Evolutionary conservation across 345 rosid genomes (phyloP), one percentile per base, ranked within the genome.

Genomic region (Ceriops decandra): DNA sequence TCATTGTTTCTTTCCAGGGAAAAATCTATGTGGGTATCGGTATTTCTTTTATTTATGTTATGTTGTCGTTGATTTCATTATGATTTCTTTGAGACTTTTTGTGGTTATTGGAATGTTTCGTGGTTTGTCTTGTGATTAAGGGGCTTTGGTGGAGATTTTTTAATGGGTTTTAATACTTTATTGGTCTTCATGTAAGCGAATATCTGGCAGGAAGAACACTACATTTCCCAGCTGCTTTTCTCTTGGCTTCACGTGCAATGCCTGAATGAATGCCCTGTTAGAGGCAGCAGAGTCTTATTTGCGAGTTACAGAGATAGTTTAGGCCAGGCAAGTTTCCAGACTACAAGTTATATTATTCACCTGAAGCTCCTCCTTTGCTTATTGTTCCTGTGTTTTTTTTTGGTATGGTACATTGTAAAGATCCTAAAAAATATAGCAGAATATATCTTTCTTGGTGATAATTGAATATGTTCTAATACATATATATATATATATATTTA

Each of bases 271-370:
- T 32, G 52, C 62, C 67, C 68, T 52, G 49, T 36, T 42, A 60
- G 77, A 53, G 77, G 72, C 56, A 73, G 77, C 68, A 73, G 72
- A 67, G 72, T 62, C 62, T 62, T 73, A 11, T 73, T 73, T 54
- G 68, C 64, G 15, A 73, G 72, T 67, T 73, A 73, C 36, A 30
- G 68, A 33, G 59, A 73, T 38, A 30, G 68, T 42, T 36, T 17
- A 36, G 72, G 72, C 57, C 72, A 67, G 77, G 68, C 63, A 67
- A 52, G 57, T 53, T 73, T 53, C 59, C 30, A 6, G 36, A n/a
- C 56, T 66, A 15, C 57, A 21, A 61, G 15, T 52, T 30, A 54
- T 35, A 28, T 24, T 24, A 6, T 5, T 63, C 22, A 6, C 11
- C 49, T 13, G 49, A 42, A 13, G 17, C 49, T 13, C 49, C 49